Base-by-base conservation (phyloP, 768 basidiomycete genomes). In the Butyriboletus loyo region DNA sequence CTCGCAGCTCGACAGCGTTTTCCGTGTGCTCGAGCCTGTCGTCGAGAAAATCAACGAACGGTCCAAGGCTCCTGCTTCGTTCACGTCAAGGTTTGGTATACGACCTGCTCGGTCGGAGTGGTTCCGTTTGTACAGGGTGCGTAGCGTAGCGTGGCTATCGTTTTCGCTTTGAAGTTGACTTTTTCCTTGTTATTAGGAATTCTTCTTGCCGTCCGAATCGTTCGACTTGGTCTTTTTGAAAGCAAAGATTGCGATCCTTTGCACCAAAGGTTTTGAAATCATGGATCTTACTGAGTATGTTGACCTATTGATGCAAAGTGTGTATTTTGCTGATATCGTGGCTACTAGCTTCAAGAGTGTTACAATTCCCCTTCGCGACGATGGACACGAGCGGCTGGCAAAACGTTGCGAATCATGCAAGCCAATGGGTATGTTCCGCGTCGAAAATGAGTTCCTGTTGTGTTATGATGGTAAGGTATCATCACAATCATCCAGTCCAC, bases 21-120 rank as follows among this genome's bases (percentile, higher is more conserved):
- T 99, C 81, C 90, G 91, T 49, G 93, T 96, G 7, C 80, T 99
- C n/a, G 96, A 99, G 60, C 96, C 96, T 4, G 91, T 98, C n/a
- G 80, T 85, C 4, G 91, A 87, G 59, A 92, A 90, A 69, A 92
- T 88, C 61, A 88, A 86, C 48, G 89, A 90, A 69, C 80, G 84
- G 62, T 76, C 81, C 28, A 86, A 84, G 62, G 82, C 82, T 0
- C 84, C 87, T 3, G 81, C 80, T 37, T 85, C 86, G 7, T 76
- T 92, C 50, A 80, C 87, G 9, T 83, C 84, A 54, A 83, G 87
- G 21, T 80, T 90, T 24, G 86, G 88, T 17, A 82, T 92, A 66
- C 81, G 92, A 9, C 83, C 86, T 15, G 81, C 86, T 31, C 83
- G 88, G 48, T 87, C 91, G 5, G 94, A 97, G 58, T 96, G 95